A percentile compares a stretch with the other conserved stretches of the same genome.
These are phyloP conservation scores for Cyberlindnera meyerae DNA, from an alignment of 805 yeast genomes.

Conservation along the genomic window DNA sequence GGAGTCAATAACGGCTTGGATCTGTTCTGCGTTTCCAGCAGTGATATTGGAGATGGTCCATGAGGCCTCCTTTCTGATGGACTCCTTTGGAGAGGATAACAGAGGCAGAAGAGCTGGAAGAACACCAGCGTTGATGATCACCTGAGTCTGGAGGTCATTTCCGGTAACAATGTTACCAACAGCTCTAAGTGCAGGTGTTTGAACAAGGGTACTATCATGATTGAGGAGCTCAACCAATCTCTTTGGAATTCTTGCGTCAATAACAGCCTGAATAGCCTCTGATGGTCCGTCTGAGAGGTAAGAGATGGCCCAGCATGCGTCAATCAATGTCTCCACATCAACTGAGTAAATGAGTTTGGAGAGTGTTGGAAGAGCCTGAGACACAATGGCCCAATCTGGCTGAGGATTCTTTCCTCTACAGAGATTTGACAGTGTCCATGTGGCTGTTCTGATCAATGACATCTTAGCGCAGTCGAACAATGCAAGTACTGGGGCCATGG, in stretches of 20 bases:
- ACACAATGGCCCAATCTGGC: conserved; percentile 90
- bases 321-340: conserved; percentile 90
- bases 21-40: conserved; percentile 93
- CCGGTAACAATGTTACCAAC: conserved; percentile 98
- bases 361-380: conserved; percentile 83
- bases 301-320: conserved; percentile 98
- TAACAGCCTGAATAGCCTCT: conserved; percentile 93
- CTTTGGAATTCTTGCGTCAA: conserved; percentile 92
- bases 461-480: conserved; percentile 78
- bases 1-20: conserved; percentile 93
- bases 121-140: conserved; percentile 89
- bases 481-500: conserved; percentile 81
- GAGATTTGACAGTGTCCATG: conserved; percentile 95
- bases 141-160: conserved; percentile 91
- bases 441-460: conserved; percentile 91
- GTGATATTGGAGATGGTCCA: conserved; percentile 98
- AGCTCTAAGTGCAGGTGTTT: conserved; percentile 96
- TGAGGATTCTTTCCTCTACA: conserved; percentile 96
- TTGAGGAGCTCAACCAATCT: conserved; percentile 87
- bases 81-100: conserved; percentile 80
- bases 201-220: conserved; percentile 80
- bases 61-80: conserved; percentile 94
- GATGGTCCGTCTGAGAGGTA: conserved; percentile 90
- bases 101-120: conserved; percentile 78
- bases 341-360: conserved; percentile 86